phyloP scores from a whole-genome alignment of 768 basidiomycete species.

The Lactarius pseudohatsudake region DNA sequence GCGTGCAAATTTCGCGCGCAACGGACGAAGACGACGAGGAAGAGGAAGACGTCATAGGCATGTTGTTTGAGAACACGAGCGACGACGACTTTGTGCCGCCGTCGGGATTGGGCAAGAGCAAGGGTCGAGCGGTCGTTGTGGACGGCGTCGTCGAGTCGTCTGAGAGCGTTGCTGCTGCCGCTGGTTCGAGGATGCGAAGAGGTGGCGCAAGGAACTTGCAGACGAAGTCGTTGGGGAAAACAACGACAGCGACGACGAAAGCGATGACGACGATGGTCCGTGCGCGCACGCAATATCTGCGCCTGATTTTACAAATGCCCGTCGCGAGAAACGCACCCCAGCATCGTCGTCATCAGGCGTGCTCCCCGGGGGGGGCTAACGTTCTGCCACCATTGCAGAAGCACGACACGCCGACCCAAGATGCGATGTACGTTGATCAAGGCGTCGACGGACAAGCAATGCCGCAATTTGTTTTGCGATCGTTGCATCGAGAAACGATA shows the following conservation, averaged over 20 bases:
- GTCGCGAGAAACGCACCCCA: not conserved
- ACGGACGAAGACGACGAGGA: not conserved
- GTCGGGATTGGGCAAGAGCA: no score
- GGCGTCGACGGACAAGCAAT: no score
- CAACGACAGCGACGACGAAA: not conserved
- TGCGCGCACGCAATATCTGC: not conserved
- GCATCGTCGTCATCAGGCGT: no score
- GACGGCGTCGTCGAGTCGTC: not conserved
- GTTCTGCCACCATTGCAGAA: no score
- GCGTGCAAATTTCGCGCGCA: not conserved
- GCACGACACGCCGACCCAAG: no score
- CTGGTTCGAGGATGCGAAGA: not conserved
- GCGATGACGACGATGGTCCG: not conserved
- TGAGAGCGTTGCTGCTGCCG: not conserved
- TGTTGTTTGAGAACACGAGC: not conserved
- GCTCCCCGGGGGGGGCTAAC: no score
- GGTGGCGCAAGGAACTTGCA: slow-evolving; percentile 12
- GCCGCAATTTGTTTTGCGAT: no score
- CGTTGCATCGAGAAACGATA: no score
- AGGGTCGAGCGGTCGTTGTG: not conserved
- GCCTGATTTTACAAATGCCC: not conserved
- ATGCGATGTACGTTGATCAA: no score
- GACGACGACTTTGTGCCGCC: no score
- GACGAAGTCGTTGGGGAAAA: no score
- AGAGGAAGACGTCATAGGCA: slow-evolving; percentile 13